A percentile compares a stretch with the other conserved stretches of the same genome.
Conservation (phyloP, 2,329 filamentous ascomycete genomes). For the Trichoderma breve region DNA sequence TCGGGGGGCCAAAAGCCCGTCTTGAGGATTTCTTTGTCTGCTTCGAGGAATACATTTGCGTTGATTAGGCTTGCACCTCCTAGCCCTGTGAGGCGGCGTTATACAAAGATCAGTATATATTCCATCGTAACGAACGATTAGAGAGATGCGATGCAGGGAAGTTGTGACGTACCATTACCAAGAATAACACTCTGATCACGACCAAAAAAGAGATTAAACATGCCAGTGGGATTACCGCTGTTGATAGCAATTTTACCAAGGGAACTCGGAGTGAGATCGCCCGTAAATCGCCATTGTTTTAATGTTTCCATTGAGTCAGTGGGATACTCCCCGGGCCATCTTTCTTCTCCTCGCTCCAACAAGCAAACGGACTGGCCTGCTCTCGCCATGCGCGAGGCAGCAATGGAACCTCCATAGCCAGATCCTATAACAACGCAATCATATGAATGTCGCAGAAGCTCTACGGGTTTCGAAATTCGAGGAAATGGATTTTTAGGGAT, state of each 20-base stretch:
- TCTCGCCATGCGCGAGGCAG: slow-evolving; percentile 63
- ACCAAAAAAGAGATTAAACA: slow-evolving; percentile 63
- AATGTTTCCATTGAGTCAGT: slow-evolving; percentile 45
- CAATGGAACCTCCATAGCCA: slow-evolving; percentile 66
- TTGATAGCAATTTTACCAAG: slow-evolving; percentile 37
- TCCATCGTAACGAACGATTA: background rate
- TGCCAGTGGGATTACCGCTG: slow-evolving; percentile 54
- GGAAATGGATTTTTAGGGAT: slow-evolving; percentile 41
- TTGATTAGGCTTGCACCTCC: slow-evolving; percentile 66
- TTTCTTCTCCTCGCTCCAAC: slow-evolving; percentile 62
- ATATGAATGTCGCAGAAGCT: slow-evolving; percentile 56
- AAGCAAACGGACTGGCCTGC: slow-evolving; percentile 57
- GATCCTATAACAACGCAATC: slow-evolving; percentile 68
- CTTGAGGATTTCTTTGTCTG: slow-evolving; percentile 53
- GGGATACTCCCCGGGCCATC: slow-evolving; percentile 66
- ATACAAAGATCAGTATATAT: slow-evolving; percentile 29
- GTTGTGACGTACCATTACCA: slow-evolving; percentile 47
- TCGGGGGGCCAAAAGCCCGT: slow-evolving; percentile 59
- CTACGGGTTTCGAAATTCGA: slow-evolving; percentile 55
- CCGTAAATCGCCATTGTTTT: slow-evolving; percentile 56
- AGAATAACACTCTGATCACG: slow-evolving; percentile 62
- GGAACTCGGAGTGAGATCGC: slow-evolving; percentile 47
- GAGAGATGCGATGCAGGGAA: background rate
- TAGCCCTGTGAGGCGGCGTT: slow-evolving; percentile 38
- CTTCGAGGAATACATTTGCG: slow-evolving; percentile 63